These are phyloP conservation scores for Alternaria longipes DNA, from an alignment of 2,329 filamentous ascomycete species.

Conservation along the genomic window DNA sequence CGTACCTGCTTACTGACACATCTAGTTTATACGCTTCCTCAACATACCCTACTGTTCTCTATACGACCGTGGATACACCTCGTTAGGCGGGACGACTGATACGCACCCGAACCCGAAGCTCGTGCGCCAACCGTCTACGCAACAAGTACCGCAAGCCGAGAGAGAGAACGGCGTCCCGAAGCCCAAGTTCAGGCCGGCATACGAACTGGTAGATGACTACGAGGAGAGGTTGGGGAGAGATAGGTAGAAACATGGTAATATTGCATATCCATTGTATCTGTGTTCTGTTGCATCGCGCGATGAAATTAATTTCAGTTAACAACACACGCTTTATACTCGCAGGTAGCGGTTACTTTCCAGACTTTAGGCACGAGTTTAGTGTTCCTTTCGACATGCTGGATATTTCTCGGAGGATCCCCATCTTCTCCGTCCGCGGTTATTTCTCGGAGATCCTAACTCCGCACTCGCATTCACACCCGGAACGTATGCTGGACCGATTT, in stretches of 20 bases:
- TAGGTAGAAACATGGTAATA: conserved; percentile 29
- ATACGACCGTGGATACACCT: conserved; percentile 91
- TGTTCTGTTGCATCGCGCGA: background rate
- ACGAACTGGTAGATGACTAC: conserved; percentile 53
- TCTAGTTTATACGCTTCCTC: conserved; percentile 79
- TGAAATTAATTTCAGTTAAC: background rate
- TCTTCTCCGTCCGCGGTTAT: background rate
- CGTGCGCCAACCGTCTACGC: conserved; percentile 36
- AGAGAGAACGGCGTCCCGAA: conserved; percentile 27
- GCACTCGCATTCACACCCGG: background rate
- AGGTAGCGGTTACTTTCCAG: background rate
- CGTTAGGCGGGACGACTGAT: conserved; percentile 87
- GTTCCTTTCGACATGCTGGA: background rate
- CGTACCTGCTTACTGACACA: conserved; percentile 1
- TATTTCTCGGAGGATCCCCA: background rate
- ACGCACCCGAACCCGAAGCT: conserved; percentile 85
- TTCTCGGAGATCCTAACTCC: background rate
- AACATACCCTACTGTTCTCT: conserved; percentile 84
- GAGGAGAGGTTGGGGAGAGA: conserved; percentile 53
- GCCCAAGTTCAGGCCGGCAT: conserved; percentile 50
- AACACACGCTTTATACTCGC: background rate
- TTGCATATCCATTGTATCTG: background rate
- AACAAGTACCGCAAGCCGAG: conserved; percentile 23
- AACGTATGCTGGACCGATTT: background rate
- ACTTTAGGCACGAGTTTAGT: background rate